Evolutionary conservation across 2,329 filamentous ascomycete species (phyloP).

Genomic region (Neonectria sp.): DNA sequence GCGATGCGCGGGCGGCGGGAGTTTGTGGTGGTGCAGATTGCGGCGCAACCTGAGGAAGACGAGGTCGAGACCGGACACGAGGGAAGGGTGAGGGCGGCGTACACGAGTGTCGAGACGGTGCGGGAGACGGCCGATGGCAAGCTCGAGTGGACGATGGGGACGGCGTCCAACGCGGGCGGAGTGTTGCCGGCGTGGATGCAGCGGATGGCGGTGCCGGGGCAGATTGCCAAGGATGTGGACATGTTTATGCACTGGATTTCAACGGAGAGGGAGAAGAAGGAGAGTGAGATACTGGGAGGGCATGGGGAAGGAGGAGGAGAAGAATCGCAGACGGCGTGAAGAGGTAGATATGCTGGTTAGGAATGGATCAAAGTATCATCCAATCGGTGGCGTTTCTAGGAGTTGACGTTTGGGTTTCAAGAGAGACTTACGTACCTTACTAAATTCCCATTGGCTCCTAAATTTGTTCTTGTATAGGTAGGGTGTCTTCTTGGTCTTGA

Average conservation of each 20-base stretch:
- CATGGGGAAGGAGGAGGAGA: slow-evolving; percentile 26
- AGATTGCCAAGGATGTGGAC: slow-evolving; percentile 80
- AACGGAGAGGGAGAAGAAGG: slow-evolving; percentile 56
- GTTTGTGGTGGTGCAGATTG: slow-evolving; percentile 72
- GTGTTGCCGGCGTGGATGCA: slow-evolving; percentile 77
- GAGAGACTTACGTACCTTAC: neutral
- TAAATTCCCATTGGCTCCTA: too few relatives aligned
- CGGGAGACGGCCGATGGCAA: slow-evolving; percentile 59
- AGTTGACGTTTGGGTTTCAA: neutral
- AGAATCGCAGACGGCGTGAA: neutral
- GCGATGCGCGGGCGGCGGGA: slow-evolving; percentile 58
- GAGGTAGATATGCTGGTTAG: neutral
- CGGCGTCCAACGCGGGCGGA: slow-evolving; percentile 79
- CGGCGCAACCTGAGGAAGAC: slow-evolving; percentile 58
- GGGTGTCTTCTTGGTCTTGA: neutral
- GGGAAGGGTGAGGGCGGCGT: slow-evolving; percentile 68
- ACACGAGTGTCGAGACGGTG: slow-evolving; percentile 77
- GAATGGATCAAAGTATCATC: too few relatives aligned
- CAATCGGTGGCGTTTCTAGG: neutral
- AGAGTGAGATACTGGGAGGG: slow-evolving; percentile 27
- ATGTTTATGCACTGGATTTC: slow-evolving; percentile 76
- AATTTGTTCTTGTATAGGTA: too few relatives aligned
- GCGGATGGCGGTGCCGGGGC: slow-evolving; percentile 72
- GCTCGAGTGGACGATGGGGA: slow-evolving; percentile 85
- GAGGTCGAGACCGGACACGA: slow-evolving; percentile 57